Base-by-base conservation (phyloP, 208 protist species). In the Leishmania martiniquensis region DNA sequence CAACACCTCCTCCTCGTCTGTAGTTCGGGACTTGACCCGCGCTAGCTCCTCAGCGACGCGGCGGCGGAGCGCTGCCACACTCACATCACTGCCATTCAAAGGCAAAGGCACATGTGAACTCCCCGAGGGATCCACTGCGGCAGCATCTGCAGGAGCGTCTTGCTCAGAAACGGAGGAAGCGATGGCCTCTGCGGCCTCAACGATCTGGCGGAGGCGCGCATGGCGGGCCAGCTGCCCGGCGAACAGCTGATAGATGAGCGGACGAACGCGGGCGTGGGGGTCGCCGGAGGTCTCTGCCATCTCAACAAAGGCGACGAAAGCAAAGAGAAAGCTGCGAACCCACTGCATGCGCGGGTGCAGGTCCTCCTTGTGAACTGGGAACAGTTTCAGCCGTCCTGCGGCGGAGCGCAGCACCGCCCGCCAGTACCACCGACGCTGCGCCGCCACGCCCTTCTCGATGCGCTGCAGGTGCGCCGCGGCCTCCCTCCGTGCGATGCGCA, bases 401-500 rank as follows among this genome's bases (percentile, higher is more conserved):
- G 91, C 86, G 34, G 92, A 93, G 32, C 86, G 84, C 44, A 95
- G 76, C n/a, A 95, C 92, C 4, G 72, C 90, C n/a, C 85, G 81
- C 91, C 92, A 97, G 84, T 96, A 97, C 93, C 94, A 97, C 39
- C 92, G 85, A 44, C 94, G 87, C 84, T 97, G 94, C 76, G 88
- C 87, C 60, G 86, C 74, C 44, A 95, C 87, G 22, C 94, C 94
- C 60, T 93, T 91, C 71, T 96, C 87, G 49, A 95, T 73, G n/a
- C 94, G 87, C 82, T 97, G 83, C 51, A 87, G 81, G 79, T 96
- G 92, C 45, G 67, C 81, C 20, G 91, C 80, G 0, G 90, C 91
- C 57, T 89, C 90, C 55, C 63, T 74, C 12, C 87, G 82, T 6
- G 92, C 94, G 52, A 87, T 80, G 39, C 90, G 79, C 51, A 94